These are phyloP conservation scores for Aspergillus ellipticus DNA, from an alignment of 495 filamentous ascomycete genomes.

Conservation along the genomic window DNA sequence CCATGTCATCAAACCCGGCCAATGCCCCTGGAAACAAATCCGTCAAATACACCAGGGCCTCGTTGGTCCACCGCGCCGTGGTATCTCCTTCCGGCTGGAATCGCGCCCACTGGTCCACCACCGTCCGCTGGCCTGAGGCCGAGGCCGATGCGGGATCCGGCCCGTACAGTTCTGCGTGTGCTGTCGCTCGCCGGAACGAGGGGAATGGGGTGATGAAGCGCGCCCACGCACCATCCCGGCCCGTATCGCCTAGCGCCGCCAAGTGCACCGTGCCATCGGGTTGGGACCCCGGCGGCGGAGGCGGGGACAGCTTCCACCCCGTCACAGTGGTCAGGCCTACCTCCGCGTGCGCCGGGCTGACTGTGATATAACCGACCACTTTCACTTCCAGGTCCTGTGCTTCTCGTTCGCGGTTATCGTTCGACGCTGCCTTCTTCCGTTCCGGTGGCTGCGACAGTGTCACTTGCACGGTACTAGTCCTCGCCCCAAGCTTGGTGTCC, in stretches of 20 bases:
- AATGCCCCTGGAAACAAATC: slow-evolving; percentile 64
- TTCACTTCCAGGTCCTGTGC: slow-evolving; percentile 43
- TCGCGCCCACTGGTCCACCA: slow-evolving; percentile 66
- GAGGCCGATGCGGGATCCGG: slow-evolving; percentile 33
- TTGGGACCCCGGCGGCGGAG: slow-evolving; percentile 35
- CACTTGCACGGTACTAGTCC: slow-evolving; percentile 67
- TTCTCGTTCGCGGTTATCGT: neutral
- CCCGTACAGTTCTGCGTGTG: slow-evolving; percentile 52
- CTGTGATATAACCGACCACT: slow-evolving; percentile 66
- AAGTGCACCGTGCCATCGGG: slow-evolving; percentile 24
- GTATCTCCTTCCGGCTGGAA: slow-evolving; percentile 35
- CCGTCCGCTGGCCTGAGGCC: slow-evolving; percentile 31
- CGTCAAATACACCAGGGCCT: slow-evolving; percentile 52
- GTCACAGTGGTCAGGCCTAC: slow-evolving; percentile 54
- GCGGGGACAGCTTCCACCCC: slow-evolving; percentile 44
- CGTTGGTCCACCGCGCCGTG: slow-evolving; percentile 52
- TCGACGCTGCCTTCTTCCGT: slow-evolving; percentile 15
- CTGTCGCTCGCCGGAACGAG: slow-evolving; percentile 50
- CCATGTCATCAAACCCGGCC: slow-evolving; percentile 36
- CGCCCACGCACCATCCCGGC: slow-evolving; percentile 29
- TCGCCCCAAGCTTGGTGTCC: slow-evolving; percentile 68
- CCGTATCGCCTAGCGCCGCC: slow-evolving; percentile 33
- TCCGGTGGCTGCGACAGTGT: slow-evolving; percentile 51
- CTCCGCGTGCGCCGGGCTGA: slow-evolving; percentile 57
- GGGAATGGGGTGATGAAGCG: slow-evolving; percentile 35